These are phyloP conservation scores for Schoenoplectus tabernaemontani DNA, from an alignment of 202 grass and related monocot species.

Conservation along the genomic window DNA sequence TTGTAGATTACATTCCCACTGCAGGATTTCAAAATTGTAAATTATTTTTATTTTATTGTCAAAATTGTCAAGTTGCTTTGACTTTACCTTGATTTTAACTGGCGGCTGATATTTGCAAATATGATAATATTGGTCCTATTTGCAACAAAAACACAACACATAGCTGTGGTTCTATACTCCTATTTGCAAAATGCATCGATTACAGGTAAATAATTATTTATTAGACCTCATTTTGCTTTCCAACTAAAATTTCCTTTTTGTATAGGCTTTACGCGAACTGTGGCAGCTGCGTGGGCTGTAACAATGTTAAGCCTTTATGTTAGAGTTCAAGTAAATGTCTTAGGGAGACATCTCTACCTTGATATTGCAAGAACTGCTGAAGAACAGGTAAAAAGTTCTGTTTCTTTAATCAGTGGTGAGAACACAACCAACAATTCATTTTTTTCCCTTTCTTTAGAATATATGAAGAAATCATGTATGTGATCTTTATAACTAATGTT, in stretches of 20 bases:
- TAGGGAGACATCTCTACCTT: slow-evolving; percentile 92
- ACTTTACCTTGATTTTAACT: not conserved
- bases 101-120: not conserved
- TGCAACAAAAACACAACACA: not conserved
- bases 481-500: not conserved
- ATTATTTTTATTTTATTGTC: not conserved
- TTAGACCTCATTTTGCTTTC: slow-evolving; percentile 2
- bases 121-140: not conserved
- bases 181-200: not conserved
- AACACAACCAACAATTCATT: not conserved
- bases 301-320: slow-evolving; percentile 92
- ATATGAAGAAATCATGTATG: not conserved
- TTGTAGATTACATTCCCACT: not conserved
- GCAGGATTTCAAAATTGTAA: not conserved
- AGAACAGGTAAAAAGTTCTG: slow-evolving; percentile 1
- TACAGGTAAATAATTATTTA: not conserved
- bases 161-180: not conserved
- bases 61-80: not conserved
- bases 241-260: slow-evolving; percentile 5
- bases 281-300: slow-evolving; percentile 72
- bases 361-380: slow-evolving; percentile 66
- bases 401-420: not conserved
- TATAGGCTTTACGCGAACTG: slow-evolving; percentile 82
- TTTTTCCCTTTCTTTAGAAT: not conserved
- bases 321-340: slow-evolving; percentile 91